Percentiles rank a stretch among this genome's conserved stretches.
phyloP scores from a whole-genome alignment of 306 rosid genomes.

The Vicia sativa region DNA sequence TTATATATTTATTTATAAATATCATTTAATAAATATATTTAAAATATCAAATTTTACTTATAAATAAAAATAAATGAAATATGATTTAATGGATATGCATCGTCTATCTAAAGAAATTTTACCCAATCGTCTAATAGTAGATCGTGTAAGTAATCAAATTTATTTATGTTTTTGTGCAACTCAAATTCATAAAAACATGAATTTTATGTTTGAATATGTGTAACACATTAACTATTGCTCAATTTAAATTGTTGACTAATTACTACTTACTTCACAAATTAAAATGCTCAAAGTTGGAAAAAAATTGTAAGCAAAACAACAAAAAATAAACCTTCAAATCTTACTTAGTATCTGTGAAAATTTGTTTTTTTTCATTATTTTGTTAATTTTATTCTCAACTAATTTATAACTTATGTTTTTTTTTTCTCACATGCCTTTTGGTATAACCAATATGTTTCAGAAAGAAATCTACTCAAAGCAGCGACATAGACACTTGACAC shows the following conservation, averaged over 20 bases:
- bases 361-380: slow-evolving; percentile 28
- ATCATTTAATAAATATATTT: no score
- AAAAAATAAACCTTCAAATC: slow-evolving; percentile 3
- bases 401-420: slow-evolving; percentile 2
- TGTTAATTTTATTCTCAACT: slow-evolving; percentile 21
- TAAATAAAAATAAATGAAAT: no score
- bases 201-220: slow-evolving; percentile 6
- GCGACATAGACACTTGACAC: slow-evolving; percentile 27
- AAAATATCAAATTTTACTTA: no score
- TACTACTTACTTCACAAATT: neutral
- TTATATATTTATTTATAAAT: no score
- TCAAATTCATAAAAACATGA: no score
- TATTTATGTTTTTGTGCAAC: neutral
- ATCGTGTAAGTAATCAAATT: neutral
- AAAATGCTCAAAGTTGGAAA: neutral
- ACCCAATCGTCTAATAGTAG: no score
- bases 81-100: no score
- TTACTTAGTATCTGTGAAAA: slow-evolving; percentile 10
- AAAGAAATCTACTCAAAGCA: neutral
- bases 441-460: slow-evolving; percentile 29
- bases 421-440: neutral
- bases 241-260: slow-evolving; percentile 2
- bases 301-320: neutral
- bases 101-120: no score
- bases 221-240: neutral